Conservation (phyloP, 2,329 filamentous ascomycete genomes). For the Xylariales sp. region DNA sequence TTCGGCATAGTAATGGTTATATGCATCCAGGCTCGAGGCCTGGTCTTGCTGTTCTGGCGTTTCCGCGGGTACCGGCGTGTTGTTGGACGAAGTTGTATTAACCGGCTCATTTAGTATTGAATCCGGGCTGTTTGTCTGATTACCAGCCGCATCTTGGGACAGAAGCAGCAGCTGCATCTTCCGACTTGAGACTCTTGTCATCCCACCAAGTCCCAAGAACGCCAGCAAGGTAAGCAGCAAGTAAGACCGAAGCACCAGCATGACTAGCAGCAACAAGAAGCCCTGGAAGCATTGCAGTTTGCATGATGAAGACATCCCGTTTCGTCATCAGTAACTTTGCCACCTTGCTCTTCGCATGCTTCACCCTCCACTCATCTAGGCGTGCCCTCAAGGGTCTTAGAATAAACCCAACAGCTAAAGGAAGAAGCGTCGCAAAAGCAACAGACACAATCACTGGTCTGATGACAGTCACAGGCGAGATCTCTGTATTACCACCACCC, state of each 20-base stretch:
- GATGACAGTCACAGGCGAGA: conserved; percentile 32
- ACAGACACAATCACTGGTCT: conserved; percentile 43
- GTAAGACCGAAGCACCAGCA: conserved; percentile 57
- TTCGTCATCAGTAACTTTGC: conserved; percentile 20
- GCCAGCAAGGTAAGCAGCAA: conserved; percentile 60
- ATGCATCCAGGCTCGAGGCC: conserved; percentile 20
- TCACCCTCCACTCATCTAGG: conserved; percentile 28
- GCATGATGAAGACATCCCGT: conserved; percentile 37
- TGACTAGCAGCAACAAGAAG: conserved; percentile 49
- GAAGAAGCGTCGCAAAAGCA: conserved; percentile 44
- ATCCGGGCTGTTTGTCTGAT: background rate
- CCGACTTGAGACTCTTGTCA: conserved; percentile 16
- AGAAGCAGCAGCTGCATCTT: background rate
- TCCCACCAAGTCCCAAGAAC: conserved; percentile 58
- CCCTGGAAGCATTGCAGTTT: conserved; percentile 45
- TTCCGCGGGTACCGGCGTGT: too few relatives aligned
- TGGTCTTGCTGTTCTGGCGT: background rate
- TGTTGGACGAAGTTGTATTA: too few relatives aligned
- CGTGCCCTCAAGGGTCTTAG: conserved; percentile 35
- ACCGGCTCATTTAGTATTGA: too few relatives aligned
- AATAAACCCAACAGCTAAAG: conserved; percentile 41
- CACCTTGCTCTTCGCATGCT: conserved; percentile 11
- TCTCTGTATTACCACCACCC: conserved; percentile 25
- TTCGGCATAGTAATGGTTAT: conserved; percentile 35
- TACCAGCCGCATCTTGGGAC: background rate